These are phyloP conservation scores for Ceratocystis cacaofunesta DNA, from an alignment of 2,329 filamentous ascomycete genomes.

Conservation along the genomic window DNA sequence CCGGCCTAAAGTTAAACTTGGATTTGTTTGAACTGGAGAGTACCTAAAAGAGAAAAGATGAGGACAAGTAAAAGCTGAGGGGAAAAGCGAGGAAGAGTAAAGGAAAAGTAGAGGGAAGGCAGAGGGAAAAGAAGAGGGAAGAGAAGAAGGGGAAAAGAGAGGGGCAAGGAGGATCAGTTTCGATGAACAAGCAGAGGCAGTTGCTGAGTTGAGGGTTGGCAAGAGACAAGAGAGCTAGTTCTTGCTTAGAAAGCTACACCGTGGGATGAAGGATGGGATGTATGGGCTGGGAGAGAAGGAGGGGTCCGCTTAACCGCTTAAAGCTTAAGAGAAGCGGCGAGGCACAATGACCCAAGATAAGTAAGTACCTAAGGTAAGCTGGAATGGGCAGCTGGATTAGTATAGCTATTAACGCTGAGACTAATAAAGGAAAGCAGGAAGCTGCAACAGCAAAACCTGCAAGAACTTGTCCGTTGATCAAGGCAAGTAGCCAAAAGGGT, in stretches of 20 bases:
- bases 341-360: not conserved
- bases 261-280: not conserved
- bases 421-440: not conserved
- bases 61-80: not conserved
- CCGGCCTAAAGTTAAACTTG: conserved; percentile 6
- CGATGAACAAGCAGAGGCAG: conserved; percentile 6
- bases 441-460: not conserved
- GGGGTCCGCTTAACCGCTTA: conserved; percentile 1
- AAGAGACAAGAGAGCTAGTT: not conserved
- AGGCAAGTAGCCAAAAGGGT: not conserved
- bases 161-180: conserved; percentile 13
- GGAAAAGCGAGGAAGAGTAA: conserved; percentile 1
- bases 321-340: not conserved
- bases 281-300: not conserved
- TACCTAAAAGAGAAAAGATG: not conserved
- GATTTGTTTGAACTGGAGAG: not conserved
- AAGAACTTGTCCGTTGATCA: too few relatives aligned
- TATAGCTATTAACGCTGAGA: too few relatives aligned
- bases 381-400: not conserved
- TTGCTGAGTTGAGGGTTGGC: conserved; percentile 5
- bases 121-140: not conserved
- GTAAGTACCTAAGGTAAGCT: not conserved
- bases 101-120: conserved; percentile 3
- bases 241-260: not conserved
- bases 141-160: not conserved